These are phyloP conservation scores for Trichomonas tenax DNA, from an alignment of 208 protist species.

Conservation along the genomic window DNA sequence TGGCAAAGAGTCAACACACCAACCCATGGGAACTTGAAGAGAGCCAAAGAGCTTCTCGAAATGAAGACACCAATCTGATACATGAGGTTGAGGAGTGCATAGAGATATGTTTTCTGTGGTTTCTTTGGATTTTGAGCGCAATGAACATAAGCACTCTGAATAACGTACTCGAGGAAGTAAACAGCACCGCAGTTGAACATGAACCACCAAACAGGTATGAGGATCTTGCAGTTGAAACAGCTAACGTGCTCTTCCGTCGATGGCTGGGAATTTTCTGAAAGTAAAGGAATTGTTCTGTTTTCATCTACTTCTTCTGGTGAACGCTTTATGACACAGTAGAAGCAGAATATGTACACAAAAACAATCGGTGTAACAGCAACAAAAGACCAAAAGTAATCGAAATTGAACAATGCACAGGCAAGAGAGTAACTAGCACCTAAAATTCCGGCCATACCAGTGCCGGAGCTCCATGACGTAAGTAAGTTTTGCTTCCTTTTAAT, in stretches of 20 bases:
- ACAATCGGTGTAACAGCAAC: neutral
- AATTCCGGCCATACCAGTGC: neutral
- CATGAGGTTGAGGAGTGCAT: neutral
- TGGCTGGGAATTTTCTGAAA: neutral
- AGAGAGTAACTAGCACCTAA: neutral
- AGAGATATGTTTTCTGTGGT: neutral
- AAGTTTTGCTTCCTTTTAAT: neutral
- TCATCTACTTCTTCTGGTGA: neutral
- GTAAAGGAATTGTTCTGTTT: neutral
- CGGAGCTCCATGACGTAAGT: neutral
- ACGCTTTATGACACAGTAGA: neutral
- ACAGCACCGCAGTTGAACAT: neutral
- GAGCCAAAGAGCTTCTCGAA: neutral
- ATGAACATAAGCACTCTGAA: neutral
- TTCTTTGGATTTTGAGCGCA: no score
- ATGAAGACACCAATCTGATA: conserved; percentile 13
- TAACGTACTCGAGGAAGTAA: neutral
- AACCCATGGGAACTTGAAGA: neutral
- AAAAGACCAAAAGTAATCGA: neutral
- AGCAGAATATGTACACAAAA: neutral
- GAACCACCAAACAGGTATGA: neutral
- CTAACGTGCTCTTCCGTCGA: neutral
- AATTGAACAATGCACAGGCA: neutral
- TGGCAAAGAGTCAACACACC: neutral
- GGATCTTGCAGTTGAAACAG: neutral